Evolutionary conservation across 345 rosid species (phyloP).

Genomic region (Linum tenue): DNA sequence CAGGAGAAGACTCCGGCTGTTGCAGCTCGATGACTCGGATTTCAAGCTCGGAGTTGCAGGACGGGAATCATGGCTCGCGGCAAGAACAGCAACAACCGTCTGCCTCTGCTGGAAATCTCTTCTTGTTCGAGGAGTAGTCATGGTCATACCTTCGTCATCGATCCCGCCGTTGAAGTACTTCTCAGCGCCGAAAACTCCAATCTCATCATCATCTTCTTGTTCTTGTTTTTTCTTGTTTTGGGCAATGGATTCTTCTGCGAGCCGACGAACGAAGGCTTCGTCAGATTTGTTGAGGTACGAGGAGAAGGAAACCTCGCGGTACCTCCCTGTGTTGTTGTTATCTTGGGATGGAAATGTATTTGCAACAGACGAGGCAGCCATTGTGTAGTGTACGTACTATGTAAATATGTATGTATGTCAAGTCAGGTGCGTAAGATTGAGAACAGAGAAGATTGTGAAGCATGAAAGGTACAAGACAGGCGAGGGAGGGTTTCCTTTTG

Average conservation of each 20-base stretch:
- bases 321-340: constrained; percentile 19
- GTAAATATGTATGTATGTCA: too few relatives aligned
- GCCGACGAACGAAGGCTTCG: constrained; percentile 28
- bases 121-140: constrained; percentile 16
- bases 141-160: constrained; percentile 34
- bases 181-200: constrained; percentile 78
- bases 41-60: constrained; percentile 40
- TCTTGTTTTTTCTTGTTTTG: constrained; percentile 6
- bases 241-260: constrained; percentile 20
- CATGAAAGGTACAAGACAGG: constrained; percentile 5
- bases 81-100: constrained; percentile 3
- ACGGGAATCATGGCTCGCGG: constrained; percentile 25
- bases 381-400: too few relatives aligned
- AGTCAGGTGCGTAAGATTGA: too few relatives aligned
- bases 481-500: neutral
- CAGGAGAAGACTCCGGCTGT: constrained; percentile 47
- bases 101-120: constrained; percentile 15
- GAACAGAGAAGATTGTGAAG: too few relatives aligned
- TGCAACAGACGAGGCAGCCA: too few relatives aligned
- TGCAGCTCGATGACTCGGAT: constrained; percentile 54
- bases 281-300: constrained; percentile 36
- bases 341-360: too few relatives aligned
- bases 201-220: constrained; percentile 19
- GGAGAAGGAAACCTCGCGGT: constrained; percentile 41
- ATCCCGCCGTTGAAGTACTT: constrained; percentile 62